Evolutionary conservation across 257 asterid species (phyloP), one percentile per base, ranked within the genome.

Genomic region (Buddleja alternifolia): DNA sequence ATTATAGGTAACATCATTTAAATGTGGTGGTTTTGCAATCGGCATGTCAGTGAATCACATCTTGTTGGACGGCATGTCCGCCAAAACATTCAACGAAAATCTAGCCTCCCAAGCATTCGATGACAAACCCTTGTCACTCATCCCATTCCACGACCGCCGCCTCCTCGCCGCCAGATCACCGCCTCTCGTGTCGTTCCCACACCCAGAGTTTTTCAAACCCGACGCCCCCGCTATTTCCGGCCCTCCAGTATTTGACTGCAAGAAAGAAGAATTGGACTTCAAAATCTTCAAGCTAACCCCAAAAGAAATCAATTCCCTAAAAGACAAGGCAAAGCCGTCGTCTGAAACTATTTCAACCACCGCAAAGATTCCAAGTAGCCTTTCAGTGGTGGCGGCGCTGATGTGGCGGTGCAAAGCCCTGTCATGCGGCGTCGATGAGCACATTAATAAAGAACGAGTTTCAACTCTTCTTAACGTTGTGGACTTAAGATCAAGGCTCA

Each of bases 1-100:
- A n/a, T n/a, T 29, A 29, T 29, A 85, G 92, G 76, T 86, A 14
- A 88, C 96, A n/a, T 84, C 96, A 10, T 88, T 88, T 63, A 76
- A 51, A 42, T 86, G 96, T n/a, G 90, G 96, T 24, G 91, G 93
- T 7, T 78, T 86, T 17, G 88, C 79, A 10, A 50, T 88, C 71
- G 91, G 86, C 4, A 5, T 81, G 37, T 80, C 89, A 0, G 78
- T 73, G 12, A 88, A 82, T 41, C 93, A 88, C 66, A 69, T 36
- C 63, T 46, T 77, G 2, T 48, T 88, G 12, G 96, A 88, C 63
- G 93, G 93, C 6, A 2, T 76, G 4, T 76, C 89, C 74, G 84
- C 82, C 77, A 79, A 75, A 12, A 52, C 4, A 0, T 88, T 88
- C 85, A 63, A 70, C 24, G 73, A 81, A 42, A 88, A 88, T 67